A percentile compares a stretch with the other conserved stretches of the same genome.
phyloP scores from a whole-genome alignment of 1,284 basidiomycete species.

The Psilocybe mexicana region DNA sequence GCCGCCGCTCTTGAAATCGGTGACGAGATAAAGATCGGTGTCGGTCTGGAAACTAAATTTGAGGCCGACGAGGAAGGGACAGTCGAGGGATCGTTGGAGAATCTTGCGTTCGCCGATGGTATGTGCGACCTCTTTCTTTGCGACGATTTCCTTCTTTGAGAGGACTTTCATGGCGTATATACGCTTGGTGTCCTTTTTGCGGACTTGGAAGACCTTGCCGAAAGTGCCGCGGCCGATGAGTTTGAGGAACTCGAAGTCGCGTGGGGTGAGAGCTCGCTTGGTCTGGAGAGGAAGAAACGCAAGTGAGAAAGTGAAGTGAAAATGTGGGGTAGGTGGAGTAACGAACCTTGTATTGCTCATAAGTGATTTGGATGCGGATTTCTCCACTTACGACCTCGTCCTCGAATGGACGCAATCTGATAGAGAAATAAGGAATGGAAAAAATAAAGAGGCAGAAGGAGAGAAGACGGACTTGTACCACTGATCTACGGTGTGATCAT shows the following conservation, averaged over 20 bases:
- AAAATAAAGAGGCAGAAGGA: conserved; percentile 2
- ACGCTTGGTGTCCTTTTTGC: conserved; percentile 95
- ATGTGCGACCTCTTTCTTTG: conserved; percentile 99
- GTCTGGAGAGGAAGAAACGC: conserved; percentile 45
- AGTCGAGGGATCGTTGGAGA: conserved; percentile 90
- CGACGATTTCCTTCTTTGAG: conserved; percentile 97
- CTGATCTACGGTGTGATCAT: conserved; percentile 94
- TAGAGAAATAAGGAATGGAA: conserved; percentile 1
- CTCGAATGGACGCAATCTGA: conserved; percentile 76
- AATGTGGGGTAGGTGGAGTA: neutral
- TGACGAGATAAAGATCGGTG: conserved; percentile 93
- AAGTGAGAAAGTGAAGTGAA: neutral
- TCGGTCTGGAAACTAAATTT: conserved; percentile 99
- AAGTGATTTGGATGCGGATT: conserved; percentile 93
- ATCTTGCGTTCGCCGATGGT: conserved; percentile 99
- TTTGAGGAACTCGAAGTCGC: conserved; percentile 98
- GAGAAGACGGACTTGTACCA: conserved; percentile 83
- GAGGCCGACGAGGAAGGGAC: conserved; percentile 96
- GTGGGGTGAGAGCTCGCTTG: conserved; percentile 80
- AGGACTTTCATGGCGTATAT: conserved; percentile 99
- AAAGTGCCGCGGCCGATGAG: conserved; percentile 99
- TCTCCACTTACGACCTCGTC: conserved; percentile 87
- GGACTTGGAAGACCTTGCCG: conserved; percentile 98
- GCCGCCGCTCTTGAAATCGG: conserved; percentile 98
- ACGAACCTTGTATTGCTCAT: conserved; percentile 85